phyloP scores from a whole-genome alignment of 2,329 filamentous ascomycete species.

The Geosmithia putterillii region DNA sequence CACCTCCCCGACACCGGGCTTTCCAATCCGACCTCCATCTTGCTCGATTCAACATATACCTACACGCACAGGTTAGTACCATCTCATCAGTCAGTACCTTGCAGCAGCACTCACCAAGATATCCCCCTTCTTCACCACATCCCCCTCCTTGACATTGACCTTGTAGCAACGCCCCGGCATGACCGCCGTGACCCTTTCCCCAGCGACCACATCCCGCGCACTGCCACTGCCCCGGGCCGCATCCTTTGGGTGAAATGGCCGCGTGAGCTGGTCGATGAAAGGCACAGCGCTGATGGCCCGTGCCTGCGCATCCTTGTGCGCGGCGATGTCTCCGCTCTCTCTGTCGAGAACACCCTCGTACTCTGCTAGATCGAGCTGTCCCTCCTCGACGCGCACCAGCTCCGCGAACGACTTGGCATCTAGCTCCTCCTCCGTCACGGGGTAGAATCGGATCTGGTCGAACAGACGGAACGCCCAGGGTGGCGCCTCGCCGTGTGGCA shows the following conservation, averaged over 20 bases:
- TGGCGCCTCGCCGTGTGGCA: background rate
- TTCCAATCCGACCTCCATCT: slow-evolving; percentile 23
- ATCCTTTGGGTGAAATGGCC: slow-evolving; percentile 10
- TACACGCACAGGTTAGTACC: background rate
- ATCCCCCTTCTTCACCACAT: slow-evolving; percentile 13
- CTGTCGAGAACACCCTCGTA: slow-evolving; percentile 18
- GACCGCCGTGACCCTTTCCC: slow-evolving; percentile 15
- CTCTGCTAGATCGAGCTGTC: slow-evolving; percentile 13
- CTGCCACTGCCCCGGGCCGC: background rate
- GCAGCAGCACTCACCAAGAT: slow-evolving; percentile 8
- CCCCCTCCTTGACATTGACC: slow-evolving; percentile 12
- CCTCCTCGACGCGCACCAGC: slow-evolving; percentile 13
- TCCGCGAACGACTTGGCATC: slow-evolving; percentile 9
- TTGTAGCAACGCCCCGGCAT: slow-evolving; percentile 22
- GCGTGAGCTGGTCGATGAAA: slow-evolving; percentile 15
- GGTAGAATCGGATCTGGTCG: slow-evolving; percentile 19
- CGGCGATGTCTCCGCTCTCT: slow-evolving; percentile 13
- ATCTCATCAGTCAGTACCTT: background rate
- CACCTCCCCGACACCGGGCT: slow-evolving; percentile 14
- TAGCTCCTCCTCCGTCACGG: slow-evolving; percentile 13
- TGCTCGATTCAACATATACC: slow-evolving; percentile 17
- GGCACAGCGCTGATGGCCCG: slow-evolving; percentile 12
- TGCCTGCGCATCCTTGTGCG: slow-evolving; percentile 8
- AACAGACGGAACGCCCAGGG: slow-evolving; percentile 18
- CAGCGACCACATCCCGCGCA: background rate